A percentile compares a stretch with the other conserved stretches of the same genome.
Evolutionary conservation across 768 basidiomycete genomes (phyloP).

Genomic region (Mycena epipterygia): DNA sequence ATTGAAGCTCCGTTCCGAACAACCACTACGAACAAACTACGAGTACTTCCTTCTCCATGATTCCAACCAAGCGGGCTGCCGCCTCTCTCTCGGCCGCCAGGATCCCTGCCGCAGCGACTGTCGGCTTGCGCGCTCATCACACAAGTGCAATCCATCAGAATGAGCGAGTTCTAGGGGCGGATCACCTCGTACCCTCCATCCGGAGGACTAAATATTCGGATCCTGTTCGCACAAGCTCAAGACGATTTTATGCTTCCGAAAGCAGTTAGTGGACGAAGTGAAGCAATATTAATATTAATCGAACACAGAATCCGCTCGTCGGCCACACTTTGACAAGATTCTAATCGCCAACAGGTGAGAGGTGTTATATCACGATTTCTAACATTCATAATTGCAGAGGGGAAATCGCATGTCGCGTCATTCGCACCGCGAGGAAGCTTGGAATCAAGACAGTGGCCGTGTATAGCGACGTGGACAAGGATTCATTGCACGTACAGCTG

Average conservation of each 20-base stretch:
- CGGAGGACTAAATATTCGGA: slow-evolving; percentile 23
- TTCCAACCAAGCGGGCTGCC: slow-evolving; percentile 53
- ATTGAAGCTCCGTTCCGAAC: slow-evolving; percentile 26
- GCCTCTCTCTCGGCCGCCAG: slow-evolving; percentile 45
- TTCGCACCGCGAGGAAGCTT: slow-evolving; percentile 88
- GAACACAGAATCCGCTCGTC: slow-evolving; percentile 38
- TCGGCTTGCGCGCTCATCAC: slow-evolving; percentile 15
- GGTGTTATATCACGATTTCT: not conserved
- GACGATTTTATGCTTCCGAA: slow-evolving; percentile 45
- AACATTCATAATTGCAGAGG: slow-evolving; percentile 64
- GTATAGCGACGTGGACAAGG: slow-evolving; percentile 88
- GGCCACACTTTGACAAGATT: slow-evolving; percentile 89
- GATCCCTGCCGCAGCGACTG: slow-evolving; percentile 35
- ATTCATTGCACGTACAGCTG: slow-evolving; percentile 86
- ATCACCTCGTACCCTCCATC: not conserved
- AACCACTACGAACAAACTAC: too few species aligned
- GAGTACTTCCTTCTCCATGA: slow-evolving; percentile 49
- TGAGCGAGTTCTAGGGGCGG: not conserved
- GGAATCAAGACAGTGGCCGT: slow-evolving; percentile 95
- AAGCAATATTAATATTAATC: too few species aligned
- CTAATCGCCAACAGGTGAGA: slow-evolving; percentile 89
- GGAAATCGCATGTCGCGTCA: slow-evolving; percentile 96
- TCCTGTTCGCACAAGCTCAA: not conserved
- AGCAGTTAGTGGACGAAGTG: slow-evolving; percentile 45
- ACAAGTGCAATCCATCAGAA: slow-evolving; percentile 27